Conservation (phyloP, 192 early-diverging fungal species). For the Coemansia pectinata region DNA sequence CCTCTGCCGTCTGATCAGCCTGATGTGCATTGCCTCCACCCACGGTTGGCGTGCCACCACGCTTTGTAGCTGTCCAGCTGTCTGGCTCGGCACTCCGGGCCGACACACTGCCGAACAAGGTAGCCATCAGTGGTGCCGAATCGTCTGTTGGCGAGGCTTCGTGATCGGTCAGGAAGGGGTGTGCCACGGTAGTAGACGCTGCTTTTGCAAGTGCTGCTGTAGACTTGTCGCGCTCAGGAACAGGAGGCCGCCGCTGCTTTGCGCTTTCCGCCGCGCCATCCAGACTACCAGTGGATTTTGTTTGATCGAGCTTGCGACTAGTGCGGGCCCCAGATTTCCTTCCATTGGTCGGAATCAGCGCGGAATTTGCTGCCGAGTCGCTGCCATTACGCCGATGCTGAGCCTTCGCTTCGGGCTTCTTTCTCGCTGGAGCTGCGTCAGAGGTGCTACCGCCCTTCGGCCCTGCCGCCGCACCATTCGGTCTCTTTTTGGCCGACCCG, state of each 20-base stretch:
- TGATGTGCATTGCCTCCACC: slow-evolving; percentile 2
- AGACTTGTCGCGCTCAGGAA: slow-evolving; percentile 38
- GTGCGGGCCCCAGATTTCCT: slow-evolving; percentile 49
- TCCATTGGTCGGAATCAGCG: slow-evolving; percentile 46
- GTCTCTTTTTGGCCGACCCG: slow-evolving; percentile 18
- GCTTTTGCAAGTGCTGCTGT: slow-evolving; percentile 5
- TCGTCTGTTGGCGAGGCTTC: neutral
- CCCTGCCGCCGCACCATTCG: slow-evolving; percentile 14
- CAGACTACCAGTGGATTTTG: slow-evolving; percentile 8
- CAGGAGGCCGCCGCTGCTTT: slow-evolving; percentile 24
- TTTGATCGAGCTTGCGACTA: slow-evolving; percentile 48
- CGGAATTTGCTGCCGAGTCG: slow-evolving; percentile 12
- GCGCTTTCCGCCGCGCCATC: slow-evolving; percentile 12
- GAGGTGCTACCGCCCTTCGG: slow-evolving; percentile 19
- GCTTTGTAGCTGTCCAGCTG: neutral
- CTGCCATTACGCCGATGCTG: slow-evolving; percentile 30
- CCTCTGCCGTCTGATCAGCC: slow-evolving; percentile 13
- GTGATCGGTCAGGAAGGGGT: neutral
- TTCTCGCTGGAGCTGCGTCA: slow-evolving; percentile 19
- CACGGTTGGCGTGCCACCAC: slow-evolving; percentile 21
- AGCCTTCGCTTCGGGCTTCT: slow-evolving; percentile 22
- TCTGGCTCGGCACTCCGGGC: neutral
- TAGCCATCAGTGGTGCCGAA: neutral
- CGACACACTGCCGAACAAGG: neutral
- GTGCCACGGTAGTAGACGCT: neutral